Evolutionary conservation across 2,329 filamentous ascomycete genomes (phyloP).

Genomic region (Fusarium pseudonygamai): DNA sequence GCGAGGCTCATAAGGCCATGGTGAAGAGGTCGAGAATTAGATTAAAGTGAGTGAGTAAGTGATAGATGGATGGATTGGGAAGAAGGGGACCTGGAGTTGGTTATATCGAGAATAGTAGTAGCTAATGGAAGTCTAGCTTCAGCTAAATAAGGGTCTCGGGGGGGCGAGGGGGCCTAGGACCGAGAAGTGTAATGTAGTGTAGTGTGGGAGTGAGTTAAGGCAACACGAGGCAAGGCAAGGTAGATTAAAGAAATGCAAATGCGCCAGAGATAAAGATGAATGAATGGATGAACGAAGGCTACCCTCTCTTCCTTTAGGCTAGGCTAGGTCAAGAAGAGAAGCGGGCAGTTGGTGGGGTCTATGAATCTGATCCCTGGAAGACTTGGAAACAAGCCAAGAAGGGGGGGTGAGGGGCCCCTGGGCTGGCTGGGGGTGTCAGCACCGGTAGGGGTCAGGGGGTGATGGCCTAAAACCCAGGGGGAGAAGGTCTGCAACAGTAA

Average conservation of each 20-base stretch:
- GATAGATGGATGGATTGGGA: neutral
- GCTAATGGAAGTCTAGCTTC: neutral
- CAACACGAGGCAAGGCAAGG: neutral
- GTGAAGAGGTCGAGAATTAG: conserved; percentile 18
- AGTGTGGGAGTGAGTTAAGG: neutral
- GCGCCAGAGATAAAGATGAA: conserved; percentile 21
- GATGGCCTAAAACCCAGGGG: conserved; percentile 17
- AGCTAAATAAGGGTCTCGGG: conserved; percentile 18
- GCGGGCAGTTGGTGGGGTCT: conserved; percentile 41
- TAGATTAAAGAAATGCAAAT: conserved; percentile 33
- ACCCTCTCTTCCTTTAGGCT: conserved; percentile 7
- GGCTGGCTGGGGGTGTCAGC: conserved; percentile 1
- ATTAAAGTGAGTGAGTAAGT: neutral
- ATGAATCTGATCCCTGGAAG: conserved; percentile 37
- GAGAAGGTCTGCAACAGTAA: neutral
- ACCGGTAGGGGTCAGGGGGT: conserved; percentile 15
- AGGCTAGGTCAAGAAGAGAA: conserved; percentile 32
- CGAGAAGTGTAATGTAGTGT: conserved; percentile 14
- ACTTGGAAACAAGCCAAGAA: conserved; percentile 40
- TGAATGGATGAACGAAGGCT: conserved; percentile 5
- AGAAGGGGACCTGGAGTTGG: neutral
- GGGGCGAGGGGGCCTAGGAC: conserved; percentile 15
- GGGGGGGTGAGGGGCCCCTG: conserved; percentile 21
- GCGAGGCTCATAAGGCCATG: conserved; percentile 38
- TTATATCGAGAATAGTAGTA: conserved; percentile 15